phyloP scores from a whole-genome alignment of 441 rosid species.

The Brassica hybrid region DNA sequence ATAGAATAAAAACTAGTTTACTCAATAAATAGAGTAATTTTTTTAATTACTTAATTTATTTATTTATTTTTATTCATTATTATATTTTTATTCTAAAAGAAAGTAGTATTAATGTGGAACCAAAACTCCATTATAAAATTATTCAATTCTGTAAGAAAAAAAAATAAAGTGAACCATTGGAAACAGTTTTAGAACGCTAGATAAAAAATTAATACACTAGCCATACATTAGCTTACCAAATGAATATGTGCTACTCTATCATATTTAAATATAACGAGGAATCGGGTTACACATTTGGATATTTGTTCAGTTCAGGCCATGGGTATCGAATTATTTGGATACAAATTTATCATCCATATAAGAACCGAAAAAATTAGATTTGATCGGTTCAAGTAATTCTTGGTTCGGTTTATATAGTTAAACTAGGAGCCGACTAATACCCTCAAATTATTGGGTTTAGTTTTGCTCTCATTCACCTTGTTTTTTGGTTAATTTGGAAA shows the following conservation, averaged over 20 bases:
- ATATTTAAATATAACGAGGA: not conserved
- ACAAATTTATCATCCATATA: not conserved
- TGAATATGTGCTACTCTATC: slow-evolving; percentile 3
- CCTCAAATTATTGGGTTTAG: not conserved
- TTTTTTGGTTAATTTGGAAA: not conserved
- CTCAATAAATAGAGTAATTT: too few species aligned
- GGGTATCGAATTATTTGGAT: too few species aligned
- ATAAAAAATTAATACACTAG: not conserved
- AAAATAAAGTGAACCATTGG: too few species aligned
- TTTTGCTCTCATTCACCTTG: not conserved
- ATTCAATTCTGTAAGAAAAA: too few species aligned
- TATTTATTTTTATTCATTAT: too few species aligned
- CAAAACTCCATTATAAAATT: not conserved
- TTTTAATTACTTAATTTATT: too few species aligned
- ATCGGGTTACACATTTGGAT: not conserved
- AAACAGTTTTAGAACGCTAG: not conserved
- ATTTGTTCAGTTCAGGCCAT: not conserved
- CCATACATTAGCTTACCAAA: not conserved
- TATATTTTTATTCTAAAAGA: too few species aligned
- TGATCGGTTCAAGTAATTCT: not conserved
- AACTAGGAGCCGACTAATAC: not conserved
- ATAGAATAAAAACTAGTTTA: not conserved
- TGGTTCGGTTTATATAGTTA: not conserved
- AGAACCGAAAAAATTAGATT: not conserved
- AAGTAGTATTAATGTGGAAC: not conserved